These are phyloP conservation scores for Posidonia oceanica DNA, from an alignment of 116 monocot genomes.

Conservation along the genomic window DNA sequence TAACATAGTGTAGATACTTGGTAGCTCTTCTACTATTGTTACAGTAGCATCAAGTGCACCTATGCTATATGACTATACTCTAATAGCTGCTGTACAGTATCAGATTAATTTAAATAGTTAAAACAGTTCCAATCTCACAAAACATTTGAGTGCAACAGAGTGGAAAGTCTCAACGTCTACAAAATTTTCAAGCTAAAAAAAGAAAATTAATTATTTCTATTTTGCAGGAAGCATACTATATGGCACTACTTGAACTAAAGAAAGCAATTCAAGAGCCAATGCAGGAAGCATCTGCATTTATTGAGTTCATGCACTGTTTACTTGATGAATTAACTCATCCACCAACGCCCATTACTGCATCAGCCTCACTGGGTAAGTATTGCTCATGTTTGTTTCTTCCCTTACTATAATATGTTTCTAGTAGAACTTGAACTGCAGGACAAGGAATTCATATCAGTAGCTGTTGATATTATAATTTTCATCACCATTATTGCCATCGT, in stretches of 20 bases:
- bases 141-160: neutral
- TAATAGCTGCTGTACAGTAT: neutral
- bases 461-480: neutral
- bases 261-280: slow-evolving; percentile 11
- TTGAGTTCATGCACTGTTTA: slow-evolving; percentile 9
- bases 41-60: neutral
- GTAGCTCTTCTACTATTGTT: neutral
- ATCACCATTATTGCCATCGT: neutral
- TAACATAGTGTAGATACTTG: neutral
- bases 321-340: slow-evolving; percentile 5
- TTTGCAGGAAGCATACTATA: slow-evolving; percentile 15
- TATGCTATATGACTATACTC: neutral
- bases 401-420: too few relatives aligned
- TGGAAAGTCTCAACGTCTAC: neutral
- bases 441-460: neutral
- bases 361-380: neutral
- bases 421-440: too few relatives aligned
- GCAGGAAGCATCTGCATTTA: slow-evolving; percentile 14
- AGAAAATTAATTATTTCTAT: neutral
- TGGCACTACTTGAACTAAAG: slow-evolving; percentile 12
- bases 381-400: too few relatives aligned
- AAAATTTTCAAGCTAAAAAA: neutral
- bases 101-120: neutral
- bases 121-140: neutral
- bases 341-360: neutral